A percentile compares a stretch with the other conserved stretches of the same genome.
Conservation (phyloP, 495 filamentous ascomycete genomes). For the Hapsidospora chrysogenum region DNA sequence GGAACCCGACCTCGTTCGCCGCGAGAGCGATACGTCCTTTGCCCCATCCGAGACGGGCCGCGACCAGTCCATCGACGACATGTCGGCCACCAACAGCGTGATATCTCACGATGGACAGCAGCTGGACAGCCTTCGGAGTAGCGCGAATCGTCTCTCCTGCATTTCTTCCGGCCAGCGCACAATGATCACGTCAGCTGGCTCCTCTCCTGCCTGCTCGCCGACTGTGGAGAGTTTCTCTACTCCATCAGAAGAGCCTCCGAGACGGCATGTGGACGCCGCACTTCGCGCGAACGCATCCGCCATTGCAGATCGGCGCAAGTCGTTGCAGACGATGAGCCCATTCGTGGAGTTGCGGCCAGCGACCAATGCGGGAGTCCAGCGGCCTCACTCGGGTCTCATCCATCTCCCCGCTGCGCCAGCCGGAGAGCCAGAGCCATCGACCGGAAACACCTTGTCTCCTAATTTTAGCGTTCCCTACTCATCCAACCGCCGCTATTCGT, state of each 20-base stretch:
- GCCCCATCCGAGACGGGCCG: slow-evolving; percentile 6
- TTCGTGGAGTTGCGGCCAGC: slow-evolving; percentile 15
- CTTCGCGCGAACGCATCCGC: slow-evolving; percentile 32
- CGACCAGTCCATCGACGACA: slow-evolving; percentile 20
- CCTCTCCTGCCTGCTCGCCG: slow-evolving; percentile 34
- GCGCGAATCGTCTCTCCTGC: slow-evolving; percentile 42
- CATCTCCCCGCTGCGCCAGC: background rate
- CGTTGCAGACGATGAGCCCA: slow-evolving; percentile 30
- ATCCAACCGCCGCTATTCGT: slow-evolving; percentile 22
- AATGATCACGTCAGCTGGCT: slow-evolving; percentile 33
- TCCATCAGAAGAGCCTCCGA: slow-evolving; percentile 17
- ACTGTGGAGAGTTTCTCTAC: slow-evolving; percentile 26
- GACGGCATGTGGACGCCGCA: slow-evolving; percentile 7
- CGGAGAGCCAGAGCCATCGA: slow-evolving; percentile 1
- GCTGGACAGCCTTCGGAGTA: slow-evolving; percentile 30
- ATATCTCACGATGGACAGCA: slow-evolving; percentile 32
- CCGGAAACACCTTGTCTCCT: slow-evolving; percentile 11
- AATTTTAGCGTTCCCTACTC: slow-evolving; percentile 33
- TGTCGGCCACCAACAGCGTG: slow-evolving; percentile 27
- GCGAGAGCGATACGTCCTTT: background rate
- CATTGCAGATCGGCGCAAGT: slow-evolving; percentile 34
- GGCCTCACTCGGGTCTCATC: slow-evolving; percentile 10
- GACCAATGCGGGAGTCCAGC: background rate
- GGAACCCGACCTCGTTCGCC: slow-evolving; percentile 5
- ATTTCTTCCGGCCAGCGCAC: slow-evolving; percentile 43